Conservation (phyloP, 495 filamentous ascomycete species). For the Thozetella sp. region DNA sequence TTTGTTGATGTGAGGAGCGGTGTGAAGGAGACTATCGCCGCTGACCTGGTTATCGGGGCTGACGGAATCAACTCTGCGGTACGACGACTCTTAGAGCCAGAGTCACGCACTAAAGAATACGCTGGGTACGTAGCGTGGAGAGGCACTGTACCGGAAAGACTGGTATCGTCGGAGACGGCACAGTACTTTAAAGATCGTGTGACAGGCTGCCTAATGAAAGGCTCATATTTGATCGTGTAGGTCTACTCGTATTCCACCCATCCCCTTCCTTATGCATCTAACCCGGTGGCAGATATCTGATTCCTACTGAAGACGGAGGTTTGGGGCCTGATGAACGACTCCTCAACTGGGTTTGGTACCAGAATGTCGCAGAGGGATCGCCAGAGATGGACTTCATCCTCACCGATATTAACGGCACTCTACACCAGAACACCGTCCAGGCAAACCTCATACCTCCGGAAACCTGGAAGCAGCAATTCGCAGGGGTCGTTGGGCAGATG, state of each 20-base stretch:
- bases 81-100: slow-evolving; percentile 34
- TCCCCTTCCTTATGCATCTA: too few relatives aligned
- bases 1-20: slow-evolving; percentile 18
- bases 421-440: slow-evolving; percentile 44
- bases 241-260: slow-evolving; percentile 4
- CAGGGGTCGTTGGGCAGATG: slow-evolving; percentile 21
- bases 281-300: slow-evolving; percentile 44
- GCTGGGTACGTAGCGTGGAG: slow-evolving; percentile 52
- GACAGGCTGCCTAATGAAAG: slow-evolving; percentile 1
- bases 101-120: slow-evolving; percentile 37
- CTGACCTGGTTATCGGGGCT: slow-evolving; percentile 50
- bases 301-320: slow-evolving; percentile 44
- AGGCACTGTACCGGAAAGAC: slow-evolving; percentile 46
- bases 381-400: slow-evolving; percentile 39
- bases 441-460: slow-evolving; percentile 33
- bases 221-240: slow-evolving; percentile 16
- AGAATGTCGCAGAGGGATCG: slow-evolving; percentile 34
- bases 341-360: slow-evolving; percentile 56
- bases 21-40: slow-evolving; percentile 12
- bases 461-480: slow-evolving; percentile 36
- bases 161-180: slow-evolving; percentile 20
- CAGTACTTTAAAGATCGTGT: slow-evolving; percentile 27
- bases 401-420: slow-evolving; percentile 42
- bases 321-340: slow-evolving; percentile 36
- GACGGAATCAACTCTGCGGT: slow-evolving; percentile 54